Base-by-base conservation (phyloP, 2,329 filamentous ascomycete genomes). In the Fusarium nisikadoi region DNA sequence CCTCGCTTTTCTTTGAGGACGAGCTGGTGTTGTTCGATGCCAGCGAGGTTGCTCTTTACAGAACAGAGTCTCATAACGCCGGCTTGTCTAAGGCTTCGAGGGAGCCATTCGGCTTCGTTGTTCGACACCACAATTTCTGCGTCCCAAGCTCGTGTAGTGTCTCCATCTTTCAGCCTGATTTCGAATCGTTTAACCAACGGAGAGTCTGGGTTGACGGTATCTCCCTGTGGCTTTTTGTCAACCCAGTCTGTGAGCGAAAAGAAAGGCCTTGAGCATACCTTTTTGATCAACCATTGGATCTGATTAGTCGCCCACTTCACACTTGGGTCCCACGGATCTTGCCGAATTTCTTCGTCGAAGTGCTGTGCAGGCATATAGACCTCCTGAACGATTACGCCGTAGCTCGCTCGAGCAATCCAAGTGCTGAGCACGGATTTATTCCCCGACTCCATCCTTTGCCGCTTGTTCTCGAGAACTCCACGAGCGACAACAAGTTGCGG, bases 71-170 rank as follows among this genome's bases (percentile, higher is more conserved):
- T 82, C 36, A 76, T 77, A 4, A 74, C 81, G 2, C 81, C 81
- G 23, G 78, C 82, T 64, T 84, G 77, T 47, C 77, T 81, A 61
- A 81, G 70, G 52, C 78, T 83, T 16, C 65, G 77, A 3, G 83
- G 84, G 3, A 85, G 69, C 46, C 77, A 79, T 8, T 78, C 62
- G 5, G 77, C 72, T 14, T 84, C 81, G 12, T 80, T 79, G 29
- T 83, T 80, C 0, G 82, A 85, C 42, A 83, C 77, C 8, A 84
- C 79, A 50, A 85, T 79, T 5, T 79, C 69, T 2, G 80, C 79
- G 20, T 83, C 79, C 80, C 81, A 85, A 8, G 77, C 74, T 38
- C 80, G 76, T 39, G 77, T 79, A 3, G 76, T 71, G 41, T 82
- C 81, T 8, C 76, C 76, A 2, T 78, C 75, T 17, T 75, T 77